Evolutionary conservation across 2,329 filamentous ascomycete genomes (phyloP).

Genomic region (Cordyceps javanica): DNA sequence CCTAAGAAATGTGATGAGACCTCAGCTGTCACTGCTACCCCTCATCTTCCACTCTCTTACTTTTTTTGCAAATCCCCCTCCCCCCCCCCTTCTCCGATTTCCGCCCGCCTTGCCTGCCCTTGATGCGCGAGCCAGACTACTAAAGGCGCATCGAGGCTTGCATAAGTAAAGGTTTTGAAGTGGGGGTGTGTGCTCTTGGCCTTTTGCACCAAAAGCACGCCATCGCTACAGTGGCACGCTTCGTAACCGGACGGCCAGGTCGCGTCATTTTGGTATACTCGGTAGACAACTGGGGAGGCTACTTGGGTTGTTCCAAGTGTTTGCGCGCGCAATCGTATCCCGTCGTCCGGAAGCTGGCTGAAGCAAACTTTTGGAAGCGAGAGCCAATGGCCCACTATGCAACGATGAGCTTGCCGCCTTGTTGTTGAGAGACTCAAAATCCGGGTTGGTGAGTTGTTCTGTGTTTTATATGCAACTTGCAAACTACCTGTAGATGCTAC

Average conservation of each 20-base stretch:
- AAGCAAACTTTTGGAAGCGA: too few species aligned
- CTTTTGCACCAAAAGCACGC: constrained; percentile 9
- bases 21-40: not conserved
- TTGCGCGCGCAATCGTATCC: not conserved
- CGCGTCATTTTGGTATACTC: constrained; percentile 11
- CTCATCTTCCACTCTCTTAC: constrained; percentile 6
- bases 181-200: not conserved
- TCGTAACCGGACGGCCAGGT: not conserved
- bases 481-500: too few species aligned
- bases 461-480: too few species aligned
- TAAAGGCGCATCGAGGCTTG: not conserved
- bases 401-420: too few species aligned
- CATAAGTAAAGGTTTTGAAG: not conserved
- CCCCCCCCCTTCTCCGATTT: constrained; percentile 6
- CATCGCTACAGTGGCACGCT: constrained; percentile 14
- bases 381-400: too few species aligned
- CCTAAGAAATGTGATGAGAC: not conserved
- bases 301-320: too few species aligned
- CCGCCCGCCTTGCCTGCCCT: not conserved
- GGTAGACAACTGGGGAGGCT: too few species aligned
- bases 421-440: too few species aligned
- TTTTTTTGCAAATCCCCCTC: not conserved
- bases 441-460: too few species aligned
- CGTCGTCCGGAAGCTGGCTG: not conserved
- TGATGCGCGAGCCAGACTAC: not conserved